Base-by-base conservation (phyloP, 768 basidiomycete genomes). In the Suillus fuscotomentosus region DNA sequence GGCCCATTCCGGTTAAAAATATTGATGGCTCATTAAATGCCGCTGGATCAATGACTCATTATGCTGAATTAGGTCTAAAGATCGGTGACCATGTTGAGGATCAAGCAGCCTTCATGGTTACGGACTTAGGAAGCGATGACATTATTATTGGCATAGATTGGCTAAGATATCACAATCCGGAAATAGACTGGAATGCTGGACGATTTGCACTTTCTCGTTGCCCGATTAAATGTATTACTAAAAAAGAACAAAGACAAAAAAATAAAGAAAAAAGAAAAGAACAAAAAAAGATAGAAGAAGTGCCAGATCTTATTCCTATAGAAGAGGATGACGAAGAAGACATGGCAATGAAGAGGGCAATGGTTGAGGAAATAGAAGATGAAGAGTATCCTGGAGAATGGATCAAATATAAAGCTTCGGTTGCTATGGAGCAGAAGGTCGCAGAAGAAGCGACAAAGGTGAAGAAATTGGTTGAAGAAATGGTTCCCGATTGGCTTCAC, bases 341-440 rank as follows among this genome's bases (percentile, higher is more conserved):
- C 0, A 3, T 10, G 20, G 0, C 0, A 4, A 9, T 0, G 9
- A 47, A 5, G 4, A 47, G 9, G n/a, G 11, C 10, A 2, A 11
- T 1, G 5, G 10, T 22, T 2, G 45, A 47, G 10, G 45, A 47
- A 22, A 3, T 47, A 4, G n/a, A 47, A 22, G 45, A 22, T 5
- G n/a, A 47, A 13, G 45, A 47, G 1, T 1, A 4, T 11, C 45
- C n/a, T 2, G 2, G 11, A 22, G 10, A 45, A n/a, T 47, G 45
- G 45, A 22, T 47, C 2, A 11, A 4, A 0, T 47, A 47, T 5
- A 47, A 47, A 22, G 11, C n/a, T 5, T 47, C 45, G 0, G n/a
- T 47, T 5, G 45, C 45, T 11, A n/a, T 4, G 5, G 45, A 47
- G 4, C 43, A 45, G 43, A 45, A 45, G 3, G 43, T 45, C 9